These are phyloP conservation scores for Wickerhamomyces bovis DNA, from an alignment of 805 yeast species.

Conservation along the genomic window DNA sequence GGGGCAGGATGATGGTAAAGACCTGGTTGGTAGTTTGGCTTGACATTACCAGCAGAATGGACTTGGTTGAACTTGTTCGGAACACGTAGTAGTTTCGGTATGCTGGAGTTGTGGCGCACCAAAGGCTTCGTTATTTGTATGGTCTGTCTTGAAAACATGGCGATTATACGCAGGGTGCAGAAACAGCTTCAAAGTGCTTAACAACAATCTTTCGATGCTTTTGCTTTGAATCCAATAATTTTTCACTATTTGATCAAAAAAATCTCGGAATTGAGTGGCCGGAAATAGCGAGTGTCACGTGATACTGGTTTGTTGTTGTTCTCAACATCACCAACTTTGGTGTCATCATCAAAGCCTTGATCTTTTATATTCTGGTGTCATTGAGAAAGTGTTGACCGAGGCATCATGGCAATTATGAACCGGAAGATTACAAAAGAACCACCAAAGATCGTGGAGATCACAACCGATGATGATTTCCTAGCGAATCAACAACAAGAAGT, in stretches of 20 bases:
- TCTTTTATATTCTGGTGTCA: no score
- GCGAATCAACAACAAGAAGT: neutral
- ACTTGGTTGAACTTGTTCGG: constrained; percentile 57
- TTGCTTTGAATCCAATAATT: no score
- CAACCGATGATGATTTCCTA: neutral
- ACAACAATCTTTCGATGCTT: no score
- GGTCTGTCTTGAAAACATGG: neutral
- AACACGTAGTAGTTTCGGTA: constrained; percentile 19
- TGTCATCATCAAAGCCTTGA: no score
- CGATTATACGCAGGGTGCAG: neutral
- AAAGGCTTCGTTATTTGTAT: neutral
- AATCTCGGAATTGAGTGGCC: no score
- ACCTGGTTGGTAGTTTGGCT: constrained; percentile 55
- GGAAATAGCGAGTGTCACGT: no score
- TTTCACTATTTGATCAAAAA: no score
- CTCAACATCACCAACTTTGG: no score
- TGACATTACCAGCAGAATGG: constrained; percentile 51
- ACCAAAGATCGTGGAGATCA: neutral
- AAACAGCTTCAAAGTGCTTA: no score
- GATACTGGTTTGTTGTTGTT: no score
- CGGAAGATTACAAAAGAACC: neutral
- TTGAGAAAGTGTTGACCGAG: no score
- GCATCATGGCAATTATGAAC: neutral
- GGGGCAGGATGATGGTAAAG: constrained; percentile 59
- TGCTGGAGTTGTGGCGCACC: neutral